These are phyloP conservation scores for Auxenochlorella pyrenoidosa DNA, from an alignment of 139 green algal species.

Conservation along the genomic window DNA sequence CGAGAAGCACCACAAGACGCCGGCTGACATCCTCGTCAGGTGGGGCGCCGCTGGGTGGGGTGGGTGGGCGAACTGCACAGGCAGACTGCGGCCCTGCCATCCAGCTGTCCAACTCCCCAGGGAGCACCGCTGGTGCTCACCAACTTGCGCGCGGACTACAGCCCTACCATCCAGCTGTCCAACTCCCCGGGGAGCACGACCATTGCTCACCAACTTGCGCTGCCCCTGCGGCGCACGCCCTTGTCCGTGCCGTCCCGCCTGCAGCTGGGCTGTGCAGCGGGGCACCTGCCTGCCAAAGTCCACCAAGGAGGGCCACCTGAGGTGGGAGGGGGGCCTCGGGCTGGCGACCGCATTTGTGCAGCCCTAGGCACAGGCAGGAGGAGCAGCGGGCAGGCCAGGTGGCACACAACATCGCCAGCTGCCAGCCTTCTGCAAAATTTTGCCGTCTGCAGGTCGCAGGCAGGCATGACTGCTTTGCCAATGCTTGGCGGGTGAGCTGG, in stretches of 20 bases:
- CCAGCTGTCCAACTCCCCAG: background rate
- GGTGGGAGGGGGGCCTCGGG: background rate
- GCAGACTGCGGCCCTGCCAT: background rate
- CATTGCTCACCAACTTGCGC: slow-evolving; percentile 79
- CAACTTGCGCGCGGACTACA: slow-evolving; percentile 71
- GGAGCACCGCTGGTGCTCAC: slow-evolving; percentile 58
- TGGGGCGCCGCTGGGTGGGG: background rate
- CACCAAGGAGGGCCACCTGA: slow-evolving; percentile 75
- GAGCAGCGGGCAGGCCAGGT: background rate
- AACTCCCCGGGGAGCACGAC: slow-evolving; percentile 18
- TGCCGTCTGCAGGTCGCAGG: too few relatives aligned
- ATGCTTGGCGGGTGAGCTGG: too few relatives aligned
- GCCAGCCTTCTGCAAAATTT: too few relatives aligned
- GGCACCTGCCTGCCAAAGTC: slow-evolving; percentile 92
- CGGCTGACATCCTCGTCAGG: slow-evolving; percentile 12
- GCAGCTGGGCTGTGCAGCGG: slow-evolving; percentile 86
- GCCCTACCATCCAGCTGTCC: background rate
- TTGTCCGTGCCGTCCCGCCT: background rate
- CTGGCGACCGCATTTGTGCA: too few relatives aligned
- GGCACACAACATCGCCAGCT: too few relatives aligned
- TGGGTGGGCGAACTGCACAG: too few relatives aligned
- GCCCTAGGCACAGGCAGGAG: too few relatives aligned
- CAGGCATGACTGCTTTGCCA: too few relatives aligned
- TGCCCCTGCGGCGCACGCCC: slow-evolving; percentile 55
- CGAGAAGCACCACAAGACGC: background rate